These are phyloP conservation scores for Hymenoscyphus salicellus DNA, from an alignment of 2,329 filamentous ascomycete genomes.

Conservation along the genomic window DNA sequence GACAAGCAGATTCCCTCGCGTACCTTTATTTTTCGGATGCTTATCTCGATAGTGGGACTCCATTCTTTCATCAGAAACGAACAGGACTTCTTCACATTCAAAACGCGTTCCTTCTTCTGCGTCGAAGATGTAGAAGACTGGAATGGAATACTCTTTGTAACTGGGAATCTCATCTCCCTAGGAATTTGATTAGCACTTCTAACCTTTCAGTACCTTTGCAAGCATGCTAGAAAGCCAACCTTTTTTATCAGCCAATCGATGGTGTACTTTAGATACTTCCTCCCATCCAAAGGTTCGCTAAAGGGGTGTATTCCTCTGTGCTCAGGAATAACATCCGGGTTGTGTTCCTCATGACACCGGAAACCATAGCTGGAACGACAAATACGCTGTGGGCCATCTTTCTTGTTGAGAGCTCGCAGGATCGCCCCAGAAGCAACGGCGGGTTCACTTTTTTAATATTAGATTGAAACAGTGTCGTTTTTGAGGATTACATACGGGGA, in stretches of 20 bases:
- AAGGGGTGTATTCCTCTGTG: background rate
- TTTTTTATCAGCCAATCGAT: slow-evolving; percentile 20
- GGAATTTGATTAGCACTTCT: background rate
- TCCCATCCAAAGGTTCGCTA: slow-evolving; percentile 12
- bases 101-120: slow-evolving; percentile 5
- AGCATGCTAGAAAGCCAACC: slow-evolving; percentile 3
- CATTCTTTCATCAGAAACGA: slow-evolving; percentile 14
- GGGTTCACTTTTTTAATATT: slow-evolving; percentile 9
- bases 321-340: slow-evolving; percentile 6
- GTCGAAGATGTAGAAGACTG: slow-evolving; percentile 12
- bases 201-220: background rate
- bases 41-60: slow-evolving; percentile 19
- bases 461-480: background rate
- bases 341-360: slow-evolving; percentile 10
- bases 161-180: slow-evolving; percentile 10
- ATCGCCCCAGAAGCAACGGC: slow-evolving; percentile 17
- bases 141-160: slow-evolving; percentile 6
- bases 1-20: background rate
- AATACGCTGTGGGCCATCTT: slow-evolving; percentile 17
- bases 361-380: slow-evolving; percentile 17
- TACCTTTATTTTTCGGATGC: slow-evolving; percentile 22
- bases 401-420: slow-evolving; percentile 21
- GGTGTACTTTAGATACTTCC: slow-evolving; percentile 15
- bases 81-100: slow-evolving; percentile 15
- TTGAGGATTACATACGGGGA: background rate